Evolutionary conservation across 2,329 filamentous ascomycete species (phyloP).

Genomic region (Botrytis porri): DNA sequence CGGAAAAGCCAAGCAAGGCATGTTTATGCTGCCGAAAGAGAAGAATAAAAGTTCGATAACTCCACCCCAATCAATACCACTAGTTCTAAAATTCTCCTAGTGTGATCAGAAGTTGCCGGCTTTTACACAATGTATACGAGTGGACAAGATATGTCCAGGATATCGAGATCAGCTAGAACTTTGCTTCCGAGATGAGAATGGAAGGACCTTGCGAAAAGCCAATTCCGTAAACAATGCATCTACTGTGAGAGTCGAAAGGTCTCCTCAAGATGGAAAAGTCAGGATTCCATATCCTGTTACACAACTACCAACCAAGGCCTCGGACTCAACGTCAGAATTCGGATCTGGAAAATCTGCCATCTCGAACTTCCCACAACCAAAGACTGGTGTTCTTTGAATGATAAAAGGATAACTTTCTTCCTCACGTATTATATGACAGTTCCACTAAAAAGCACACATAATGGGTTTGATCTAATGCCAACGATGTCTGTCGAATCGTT

Average conservation of each 20-base stretch:
- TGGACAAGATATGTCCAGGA: slow-evolving; percentile 49
- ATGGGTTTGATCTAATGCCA: slow-evolving; percentile 30
- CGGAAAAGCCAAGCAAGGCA: slow-evolving; percentile 24
- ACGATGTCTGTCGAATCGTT: not conserved
- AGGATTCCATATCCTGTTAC: not conserved
- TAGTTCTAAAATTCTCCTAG: slow-evolving; percentile 28
- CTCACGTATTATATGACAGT: slow-evolving; percentile 28
- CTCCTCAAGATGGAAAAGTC: not conserved
- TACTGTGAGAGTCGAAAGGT: no score
- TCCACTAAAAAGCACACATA: not conserved
- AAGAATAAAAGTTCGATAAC: slow-evolving; percentile 29
- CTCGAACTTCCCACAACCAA: not conserved
- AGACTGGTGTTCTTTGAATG: slow-evolving; percentile 7
- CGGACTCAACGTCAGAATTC: not conserved
- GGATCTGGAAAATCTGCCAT: not conserved
- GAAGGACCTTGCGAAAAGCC: slow-evolving; percentile 52
- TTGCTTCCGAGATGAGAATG: slow-evolving; percentile 56
- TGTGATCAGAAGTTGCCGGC: slow-evolving; percentile 51
- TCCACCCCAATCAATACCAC: not conserved
- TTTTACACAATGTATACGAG: slow-evolving; percentile 54
- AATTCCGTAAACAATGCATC: not conserved
- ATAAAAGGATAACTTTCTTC: slow-evolving; percentile 31
- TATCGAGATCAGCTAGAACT: slow-evolving; percentile 55
- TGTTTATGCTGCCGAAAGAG: slow-evolving; percentile 28
- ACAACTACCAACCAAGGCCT: not conserved